Evolutionary conservation across 768 basidiomycete genomes (phyloP).

Genomic region (Boletus vinaceobasis): DNA sequence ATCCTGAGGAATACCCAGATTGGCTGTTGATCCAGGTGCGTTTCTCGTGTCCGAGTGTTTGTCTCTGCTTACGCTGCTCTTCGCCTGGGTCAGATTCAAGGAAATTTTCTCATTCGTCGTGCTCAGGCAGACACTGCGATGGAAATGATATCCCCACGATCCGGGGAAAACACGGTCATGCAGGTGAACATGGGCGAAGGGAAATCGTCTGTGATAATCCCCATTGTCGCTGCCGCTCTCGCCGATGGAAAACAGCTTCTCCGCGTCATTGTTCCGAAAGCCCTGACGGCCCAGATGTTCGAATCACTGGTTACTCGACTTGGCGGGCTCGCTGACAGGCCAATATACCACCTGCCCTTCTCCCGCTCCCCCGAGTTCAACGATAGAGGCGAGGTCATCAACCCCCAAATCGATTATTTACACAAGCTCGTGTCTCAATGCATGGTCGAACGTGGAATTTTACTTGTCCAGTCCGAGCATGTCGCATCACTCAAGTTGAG

Average conservation of each 20-base stretch:
- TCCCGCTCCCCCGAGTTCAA: slow-evolving; percentile 33
- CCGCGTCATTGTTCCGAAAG: slow-evolving; percentile 46
- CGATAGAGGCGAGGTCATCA: accelerated
- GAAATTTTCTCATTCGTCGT: slow-evolving; percentile 12
- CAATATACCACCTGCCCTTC: slow-evolving; percentile 46
- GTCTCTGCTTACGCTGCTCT: neutral
- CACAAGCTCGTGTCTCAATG: slow-evolving; percentile 36
- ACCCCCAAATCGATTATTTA: slow-evolving; percentile 19
- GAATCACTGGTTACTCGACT: slow-evolving; percentile 39
- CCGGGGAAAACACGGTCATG: slow-evolving; percentile 33
- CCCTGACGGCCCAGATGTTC: slow-evolving; percentile 43
- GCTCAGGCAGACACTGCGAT: slow-evolving; percentile 37
- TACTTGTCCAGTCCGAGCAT: slow-evolving; percentile 49
- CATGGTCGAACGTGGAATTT: slow-evolving; percentile 34
- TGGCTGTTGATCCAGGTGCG: slow-evolving; percentile 44
- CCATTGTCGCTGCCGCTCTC: slow-evolving; percentile 37
- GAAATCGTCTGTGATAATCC: slow-evolving; percentile 44
- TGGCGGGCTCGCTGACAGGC: slow-evolving; percentile 41
- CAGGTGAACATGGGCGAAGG: slow-evolving; percentile 59
- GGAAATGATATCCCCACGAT: slow-evolving; percentile 43
- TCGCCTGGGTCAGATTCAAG: slow-evolving; percentile 35
- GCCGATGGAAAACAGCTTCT: slow-evolving; percentile 41
- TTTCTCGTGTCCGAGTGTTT: neutral
- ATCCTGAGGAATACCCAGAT: slow-evolving; percentile 25
- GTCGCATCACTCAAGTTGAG: slow-evolving; percentile 46